Conservation (phyloP, 768 basidiomycete species). For the Lactarius pseudohatsudake region DNA sequence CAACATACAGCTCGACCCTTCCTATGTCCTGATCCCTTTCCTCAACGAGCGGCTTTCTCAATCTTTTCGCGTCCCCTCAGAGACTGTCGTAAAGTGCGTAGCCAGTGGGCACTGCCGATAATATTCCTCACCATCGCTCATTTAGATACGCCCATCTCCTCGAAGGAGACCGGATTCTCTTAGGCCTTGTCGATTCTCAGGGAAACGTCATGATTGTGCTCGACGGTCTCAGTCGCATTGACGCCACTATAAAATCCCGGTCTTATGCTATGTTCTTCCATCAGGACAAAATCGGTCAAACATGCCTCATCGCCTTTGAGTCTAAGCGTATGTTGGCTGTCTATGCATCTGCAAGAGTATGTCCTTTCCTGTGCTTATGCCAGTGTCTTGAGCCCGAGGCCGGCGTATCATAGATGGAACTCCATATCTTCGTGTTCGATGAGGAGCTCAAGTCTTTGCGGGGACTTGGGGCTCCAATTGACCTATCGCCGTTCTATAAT, state of each 20-base stretch:
- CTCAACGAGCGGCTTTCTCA: background rate
- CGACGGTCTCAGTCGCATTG: background rate
- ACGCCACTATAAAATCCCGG: background rate
- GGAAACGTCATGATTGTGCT: conserved; percentile 13
- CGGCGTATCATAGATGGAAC: conserved; percentile 27
- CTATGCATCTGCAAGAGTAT: conserved; percentile 44
- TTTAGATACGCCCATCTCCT: conserved; percentile 5
- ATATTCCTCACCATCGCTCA: too few species aligned
- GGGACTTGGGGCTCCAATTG: conserved; percentile 41
- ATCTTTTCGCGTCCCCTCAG: background rate
- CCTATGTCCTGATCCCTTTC: background rate
- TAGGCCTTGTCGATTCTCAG: background rate
- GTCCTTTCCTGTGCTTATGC: too few species aligned
- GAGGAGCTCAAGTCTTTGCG: conserved; percentile 44
- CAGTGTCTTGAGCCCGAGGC: too few species aligned
- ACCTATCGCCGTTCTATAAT: conserved; percentile 46
- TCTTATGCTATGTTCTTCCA: conserved; percentile 33
- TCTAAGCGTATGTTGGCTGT: conserved; percentile 48
- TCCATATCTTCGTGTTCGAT: conserved; percentile 38
- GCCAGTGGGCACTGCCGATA: background rate
- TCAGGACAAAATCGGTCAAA: conserved; percentile 47
- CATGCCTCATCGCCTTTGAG: conserved; percentile 49
- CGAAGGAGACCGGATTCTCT: conserved; percentile 2
- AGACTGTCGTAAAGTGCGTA: background rate
- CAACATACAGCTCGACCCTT: conserved; percentile 9